Percentiles rank a stretch among this genome's conserved stretches.
phyloP scores from a whole-genome alignment of 2,329 filamentous ascomycete genomes.

The Talaromyces sp. region DNA sequence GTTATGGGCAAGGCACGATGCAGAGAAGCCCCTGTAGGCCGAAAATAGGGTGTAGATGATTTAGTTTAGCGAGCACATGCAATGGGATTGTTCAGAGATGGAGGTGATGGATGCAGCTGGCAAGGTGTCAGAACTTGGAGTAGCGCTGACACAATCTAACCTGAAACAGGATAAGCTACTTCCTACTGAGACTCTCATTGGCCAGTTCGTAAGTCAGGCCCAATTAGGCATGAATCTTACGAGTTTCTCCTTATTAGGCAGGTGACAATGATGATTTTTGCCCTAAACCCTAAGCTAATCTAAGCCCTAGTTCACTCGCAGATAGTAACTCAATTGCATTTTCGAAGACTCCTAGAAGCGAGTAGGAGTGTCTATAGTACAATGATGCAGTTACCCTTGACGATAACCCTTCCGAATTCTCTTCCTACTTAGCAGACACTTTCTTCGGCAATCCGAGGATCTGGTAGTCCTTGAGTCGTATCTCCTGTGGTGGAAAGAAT shows the following conservation, averaged over 20 bases:
- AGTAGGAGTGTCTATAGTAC: not conserved
- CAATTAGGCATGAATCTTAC: not conserved
- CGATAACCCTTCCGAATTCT: too few species aligned
- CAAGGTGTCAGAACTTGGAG: not conserved
- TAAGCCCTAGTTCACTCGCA: not conserved
- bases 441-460: not conserved
- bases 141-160: not conserved
- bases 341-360: not conserved
- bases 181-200: not conserved
- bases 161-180: not conserved
- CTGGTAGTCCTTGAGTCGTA: constrained; percentile 16
- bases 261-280: not conserved
- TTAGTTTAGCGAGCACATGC: not conserved
- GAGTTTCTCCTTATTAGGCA: not conserved
- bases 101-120: not conserved
- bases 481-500: constrained; percentile 4
- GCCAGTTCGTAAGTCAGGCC: not conserved
- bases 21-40: not conserved
- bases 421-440: not conserved
- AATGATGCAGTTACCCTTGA: not conserved
- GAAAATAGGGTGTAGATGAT: not conserved
- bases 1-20: not conserved
- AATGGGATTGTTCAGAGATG: not conserved
- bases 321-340: not conserved
- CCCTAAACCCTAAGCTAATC: not conserved